Conservation (phyloP, 2,329 filamentous ascomycete species). For the Penicillium sp. region DNA sequence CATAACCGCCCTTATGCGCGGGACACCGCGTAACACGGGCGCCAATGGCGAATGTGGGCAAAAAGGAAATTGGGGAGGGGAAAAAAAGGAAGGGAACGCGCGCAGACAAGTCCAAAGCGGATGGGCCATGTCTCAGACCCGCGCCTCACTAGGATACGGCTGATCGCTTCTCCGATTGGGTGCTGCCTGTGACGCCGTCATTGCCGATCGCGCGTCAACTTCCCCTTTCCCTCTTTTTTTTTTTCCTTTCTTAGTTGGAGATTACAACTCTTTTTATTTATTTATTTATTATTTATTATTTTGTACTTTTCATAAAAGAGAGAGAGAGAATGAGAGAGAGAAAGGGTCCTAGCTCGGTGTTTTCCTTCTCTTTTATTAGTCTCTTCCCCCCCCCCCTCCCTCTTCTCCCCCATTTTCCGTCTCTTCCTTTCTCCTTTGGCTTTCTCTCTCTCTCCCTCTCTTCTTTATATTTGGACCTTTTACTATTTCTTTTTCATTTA, state of each 20-base stretch:
- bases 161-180: slow-evolving; percentile 28
- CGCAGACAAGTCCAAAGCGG: slow-evolving; percentile 2
- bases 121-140: slow-evolving; percentile 28
- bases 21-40: slow-evolving; percentile 6
- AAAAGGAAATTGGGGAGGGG: slow-evolving; percentile 1
- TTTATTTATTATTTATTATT: not conserved
- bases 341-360: slow-evolving; percentile 9
- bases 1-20: slow-evolving; percentile 12
- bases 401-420: slow-evolving; percentile 5
- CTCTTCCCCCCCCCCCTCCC: slow-evolving; percentile 1
- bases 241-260: not conserved
- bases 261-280: not conserved
- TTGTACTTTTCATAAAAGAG: slow-evolving; percentile 5
- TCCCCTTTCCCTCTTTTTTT: slow-evolving; percentile 13
- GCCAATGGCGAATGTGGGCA: slow-evolving; percentile 8
- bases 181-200: slow-evolving; percentile 29
- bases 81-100: slow-evolving; percentile 2
- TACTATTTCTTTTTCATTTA: not conserved
- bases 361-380: slow-evolving; percentile 19
- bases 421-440: slow-evolving; percentile 14
- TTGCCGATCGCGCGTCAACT: slow-evolving; percentile 44
- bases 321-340: not conserved
- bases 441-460: slow-evolving; percentile 13
- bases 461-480: not conserved
- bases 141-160: slow-evolving; percentile 23